Evolutionary conservation across 106 monocot species (phyloP).

Genomic region (Acorus calamus): DNA sequence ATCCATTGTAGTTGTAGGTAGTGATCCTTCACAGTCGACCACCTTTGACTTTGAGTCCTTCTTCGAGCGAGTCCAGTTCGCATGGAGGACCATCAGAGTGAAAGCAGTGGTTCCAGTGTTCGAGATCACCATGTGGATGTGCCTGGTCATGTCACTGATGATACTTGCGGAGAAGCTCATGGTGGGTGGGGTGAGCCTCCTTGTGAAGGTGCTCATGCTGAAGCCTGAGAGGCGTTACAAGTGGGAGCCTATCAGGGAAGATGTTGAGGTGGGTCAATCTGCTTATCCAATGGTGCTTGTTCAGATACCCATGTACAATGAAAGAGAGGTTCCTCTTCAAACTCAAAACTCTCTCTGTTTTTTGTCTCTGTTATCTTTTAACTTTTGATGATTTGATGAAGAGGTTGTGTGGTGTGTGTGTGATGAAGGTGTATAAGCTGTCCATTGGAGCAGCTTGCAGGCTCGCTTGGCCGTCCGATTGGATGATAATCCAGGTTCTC

Average conservation of each 20-base stretch:
- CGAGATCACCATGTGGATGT: constrained; percentile 8
- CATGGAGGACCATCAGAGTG: constrained; percentile 10
- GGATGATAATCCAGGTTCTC: constrained; percentile 54
- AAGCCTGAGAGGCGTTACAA: constrained; percentile 38
- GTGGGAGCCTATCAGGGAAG: constrained; percentile 21
- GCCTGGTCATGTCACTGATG: constrained; percentile 36
- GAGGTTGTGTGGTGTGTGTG: too few species aligned
- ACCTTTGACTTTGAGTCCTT: too few species aligned
- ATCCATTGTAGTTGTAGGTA: too few species aligned
- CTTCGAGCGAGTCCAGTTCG: not conserved
- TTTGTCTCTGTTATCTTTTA: too few species aligned
- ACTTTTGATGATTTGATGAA: too few species aligned
- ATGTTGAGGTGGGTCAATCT: constrained; percentile 24
- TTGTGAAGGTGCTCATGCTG: constrained; percentile 19
- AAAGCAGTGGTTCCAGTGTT: constrained; percentile 16
- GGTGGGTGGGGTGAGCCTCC: constrained; percentile 22
- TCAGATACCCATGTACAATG: constrained; percentile 61
- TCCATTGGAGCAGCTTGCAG: constrained; percentile 57
- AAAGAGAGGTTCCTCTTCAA: constrained; percentile 25
- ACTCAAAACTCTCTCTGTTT: not conserved
- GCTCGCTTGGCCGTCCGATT: constrained; percentile 38
- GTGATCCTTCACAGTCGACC: too few species aligned
- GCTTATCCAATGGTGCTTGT: constrained; percentile 46
- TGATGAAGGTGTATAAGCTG: constrained; percentile 1
- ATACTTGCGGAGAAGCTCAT: constrained; percentile 28